Evolutionary conservation across 164 flowering plant genomes (phyloP), one percentile per base, ranked within the genome.

Genomic region (Liriodendron chinense): DNA sequence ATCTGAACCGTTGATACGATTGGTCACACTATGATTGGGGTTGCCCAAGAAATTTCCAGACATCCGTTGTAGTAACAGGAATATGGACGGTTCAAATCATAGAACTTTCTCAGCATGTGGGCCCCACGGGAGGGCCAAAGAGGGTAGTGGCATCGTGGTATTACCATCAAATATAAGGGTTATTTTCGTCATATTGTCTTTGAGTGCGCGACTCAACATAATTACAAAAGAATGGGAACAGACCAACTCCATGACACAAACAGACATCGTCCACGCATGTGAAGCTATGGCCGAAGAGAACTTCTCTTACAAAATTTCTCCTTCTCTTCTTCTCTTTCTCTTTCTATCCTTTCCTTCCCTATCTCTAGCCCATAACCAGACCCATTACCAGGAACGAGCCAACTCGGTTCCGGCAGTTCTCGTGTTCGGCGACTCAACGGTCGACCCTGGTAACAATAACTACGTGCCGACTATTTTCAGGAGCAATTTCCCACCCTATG

Each of bases 391-490:
- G 16, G 49, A 69, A 21, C 7, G 20, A 8, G 9, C 21, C 12
- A 56, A 74, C 14, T 76, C 86, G 0, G 24, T 82, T 10, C 13
- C 87, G 0, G 87, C 93, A 3, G 23, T 88, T 28, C 77, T 82
- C 1, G 89, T 89, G 56, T 92, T 92, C 21, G 97, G 97, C 13
- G 97, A 92, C 77, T 92, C 97, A 2, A 87, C 89, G 0, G 89
- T 84, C 12, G 97, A 92, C 72, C 85, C 97, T 0, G 97, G 97
- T 5, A 92, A 92, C 79, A 92, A 92, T 26, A 87, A 92, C 74
- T 82, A 75, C 68, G 28, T 90, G 0, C 7, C 8, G 0, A 90
- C 93, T 1, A 0, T 48, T 1, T 68, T 87, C 53, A 84, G 69
- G 77, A 72, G 87, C 70, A 86, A 92, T 64, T 89, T 89, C 61